A percentile compares a stretch with the other conserved stretches of the same genome.
phyloP scores from a whole-genome alignment of 2,329 filamentous ascomycete species.

The Cercospora brassicicola region DNA sequence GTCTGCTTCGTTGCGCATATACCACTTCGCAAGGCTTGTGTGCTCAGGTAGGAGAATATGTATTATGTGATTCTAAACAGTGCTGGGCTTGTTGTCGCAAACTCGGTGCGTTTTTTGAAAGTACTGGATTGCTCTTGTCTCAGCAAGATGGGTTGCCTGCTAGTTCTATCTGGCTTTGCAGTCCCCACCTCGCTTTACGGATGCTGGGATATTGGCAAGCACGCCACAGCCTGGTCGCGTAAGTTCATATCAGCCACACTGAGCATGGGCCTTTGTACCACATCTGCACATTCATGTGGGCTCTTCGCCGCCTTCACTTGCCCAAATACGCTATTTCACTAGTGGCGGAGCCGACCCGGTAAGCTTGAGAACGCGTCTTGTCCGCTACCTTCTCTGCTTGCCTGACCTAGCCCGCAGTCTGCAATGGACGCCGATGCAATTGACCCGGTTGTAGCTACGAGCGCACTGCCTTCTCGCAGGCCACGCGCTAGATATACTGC shows the following conservation, averaged over 20 bases:
- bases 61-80: neutral
- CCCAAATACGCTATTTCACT: neutral
- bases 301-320: neutral
- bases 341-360: neutral
- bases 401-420: neutral
- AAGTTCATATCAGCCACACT: neutral
- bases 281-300: neutral
- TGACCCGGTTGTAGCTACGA: neutral
- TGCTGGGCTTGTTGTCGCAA: neutral
- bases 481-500: neutral
- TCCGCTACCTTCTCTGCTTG: neutral
- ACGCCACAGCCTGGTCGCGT: neutral
- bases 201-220: neutral
- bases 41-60: neutral
- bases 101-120: neutral
- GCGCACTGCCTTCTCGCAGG: neutral
- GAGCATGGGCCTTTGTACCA: neutral
- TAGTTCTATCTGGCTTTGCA: neutral
- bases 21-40: slow-evolving; percentile 9
- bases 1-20: slow-evolving; percentile 14
- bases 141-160: neutral
- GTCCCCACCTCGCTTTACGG: neutral
- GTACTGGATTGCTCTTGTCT: neutral
- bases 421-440: neutral
- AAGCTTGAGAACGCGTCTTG: neutral